These are phyloP conservation scores for Lophiostoma macrostomum DNA, from an alignment of 495 filamentous ascomycete genomes.

Conservation along the genomic window DNA sequence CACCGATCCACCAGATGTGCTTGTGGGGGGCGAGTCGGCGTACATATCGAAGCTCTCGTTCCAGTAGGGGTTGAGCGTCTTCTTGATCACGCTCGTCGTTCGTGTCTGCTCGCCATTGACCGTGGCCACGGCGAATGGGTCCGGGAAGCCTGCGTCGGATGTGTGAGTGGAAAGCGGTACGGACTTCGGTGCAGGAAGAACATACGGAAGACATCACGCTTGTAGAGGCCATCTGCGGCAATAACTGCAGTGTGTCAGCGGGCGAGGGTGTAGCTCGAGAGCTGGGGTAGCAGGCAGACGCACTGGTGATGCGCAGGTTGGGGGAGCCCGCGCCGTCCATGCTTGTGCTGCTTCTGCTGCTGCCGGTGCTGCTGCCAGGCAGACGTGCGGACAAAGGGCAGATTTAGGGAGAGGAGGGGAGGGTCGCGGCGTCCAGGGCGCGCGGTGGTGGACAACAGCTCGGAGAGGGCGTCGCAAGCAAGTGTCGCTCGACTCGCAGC, in stretches of 20 bases:
- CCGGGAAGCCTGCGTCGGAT: slow-evolving; percentile 72
- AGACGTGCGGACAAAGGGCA: background rate
- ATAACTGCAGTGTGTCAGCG: slow-evolving; percentile 67
- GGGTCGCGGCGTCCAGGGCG: background rate
- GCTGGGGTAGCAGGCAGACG: slow-evolving; percentile 26
- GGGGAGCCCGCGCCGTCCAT: slow-evolving; percentile 48
- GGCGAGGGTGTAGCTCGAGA: slow-evolving; percentile 5
- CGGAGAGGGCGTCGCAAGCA: too few relatives aligned
- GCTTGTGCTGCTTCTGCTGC: background rate
- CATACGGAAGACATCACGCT: slow-evolving; percentile 97
- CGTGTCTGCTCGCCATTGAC: slow-evolving; percentile 95
- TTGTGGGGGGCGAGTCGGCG: slow-evolving; percentile 34
- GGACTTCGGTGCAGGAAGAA: slow-evolving; percentile 36
- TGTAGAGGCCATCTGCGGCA: slow-evolving; percentile 96
- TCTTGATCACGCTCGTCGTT: slow-evolving; percentile 92
- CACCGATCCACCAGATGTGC: background rate
- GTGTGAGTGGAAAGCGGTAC: slow-evolving; percentile 35
- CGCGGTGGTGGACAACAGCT: background rate
- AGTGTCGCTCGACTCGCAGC: slow-evolving; percentile 7
- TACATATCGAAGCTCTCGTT: slow-evolving; percentile 99
- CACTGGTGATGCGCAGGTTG: slow-evolving; percentile 66
- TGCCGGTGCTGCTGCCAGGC: background rate
- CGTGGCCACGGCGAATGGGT: slow-evolving; percentile 96
- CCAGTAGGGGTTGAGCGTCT: slow-evolving; percentile 98
- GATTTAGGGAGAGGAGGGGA: slow-evolving; percentile 7